Evolutionary conservation across 1,139 yeast genomes (phyloP).

Genomic region (Candida sanyaensis): DNA sequence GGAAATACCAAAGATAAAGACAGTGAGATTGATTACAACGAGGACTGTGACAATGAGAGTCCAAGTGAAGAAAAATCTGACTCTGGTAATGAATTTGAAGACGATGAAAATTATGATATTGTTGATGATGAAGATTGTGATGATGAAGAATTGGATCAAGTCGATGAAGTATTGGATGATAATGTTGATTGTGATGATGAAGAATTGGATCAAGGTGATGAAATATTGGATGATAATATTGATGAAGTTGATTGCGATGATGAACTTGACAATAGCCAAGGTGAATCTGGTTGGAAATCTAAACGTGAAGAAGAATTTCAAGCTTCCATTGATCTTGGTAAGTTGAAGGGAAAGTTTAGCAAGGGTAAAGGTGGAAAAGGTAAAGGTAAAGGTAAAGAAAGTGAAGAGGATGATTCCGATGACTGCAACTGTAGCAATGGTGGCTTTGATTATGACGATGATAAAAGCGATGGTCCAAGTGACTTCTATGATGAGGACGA

Average conservation of each 20-base stretch:
- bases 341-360: slow-evolving; percentile 4
- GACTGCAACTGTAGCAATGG: background rate
- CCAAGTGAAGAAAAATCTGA: no score
- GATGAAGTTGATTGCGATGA: background rate
- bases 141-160: background rate
- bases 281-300: slow-evolving; percentile 1
- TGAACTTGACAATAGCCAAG: background rate
- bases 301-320: slow-evolving; percentile 4
- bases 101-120: background rate
- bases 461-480: background rate
- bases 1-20: background rate
- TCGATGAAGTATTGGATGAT: no score
- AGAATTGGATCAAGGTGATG: background rate
- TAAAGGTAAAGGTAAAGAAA: background rate
- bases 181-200: no score
- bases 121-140: background rate
- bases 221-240: background rate
- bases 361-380: slow-evolving; percentile 1
- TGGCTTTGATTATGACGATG: background rate
- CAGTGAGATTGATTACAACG: background rate
- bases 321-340: slow-evolving; percentile 3
- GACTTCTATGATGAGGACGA: no score
- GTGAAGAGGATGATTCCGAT: background rate
- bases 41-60: background rate
- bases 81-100: background rate